A percentile compares a stretch with the other conserved stretches of the same genome.
Evolutionary conservation across 495 filamentous ascomycete species (phyloP).

Genomic region (Penicillium macrosclerotiorum): DNA sequence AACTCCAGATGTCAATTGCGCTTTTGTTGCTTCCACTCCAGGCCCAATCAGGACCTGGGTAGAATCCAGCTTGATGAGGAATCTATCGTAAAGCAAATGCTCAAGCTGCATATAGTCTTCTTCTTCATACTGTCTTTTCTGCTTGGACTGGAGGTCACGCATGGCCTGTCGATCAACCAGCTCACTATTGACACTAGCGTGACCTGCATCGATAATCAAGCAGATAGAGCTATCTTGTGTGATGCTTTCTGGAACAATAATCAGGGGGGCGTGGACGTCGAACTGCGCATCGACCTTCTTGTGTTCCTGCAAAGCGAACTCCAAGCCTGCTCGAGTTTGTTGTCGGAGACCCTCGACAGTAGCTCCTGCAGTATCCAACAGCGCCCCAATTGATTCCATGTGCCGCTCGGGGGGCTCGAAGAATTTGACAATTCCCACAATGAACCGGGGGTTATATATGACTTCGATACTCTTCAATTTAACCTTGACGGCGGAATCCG

Average conservation of each 20-base stretch:
- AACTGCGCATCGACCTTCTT: constrained; percentile 96
- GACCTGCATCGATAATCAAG: constrained; percentile 92
- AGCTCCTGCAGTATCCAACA: constrained; percentile 91
- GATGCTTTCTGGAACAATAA: constrained; percentile 93
- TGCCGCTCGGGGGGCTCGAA: constrained; percentile 94
- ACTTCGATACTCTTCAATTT: constrained; percentile 95
- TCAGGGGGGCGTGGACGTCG: constrained; percentile 91
- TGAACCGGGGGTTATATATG: constrained; percentile 90
- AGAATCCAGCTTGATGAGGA: constrained; percentile 83
- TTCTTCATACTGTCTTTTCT: constrained; percentile 81
- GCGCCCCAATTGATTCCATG: constrained; percentile 94
- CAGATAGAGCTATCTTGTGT: constrained; percentile 76
- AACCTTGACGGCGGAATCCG: constrained; percentile 83
- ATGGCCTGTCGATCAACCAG: constrained; percentile 87
- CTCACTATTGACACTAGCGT: constrained; percentile 89
- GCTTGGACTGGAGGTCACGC: constrained; percentile 84
- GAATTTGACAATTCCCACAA: constrained; percentile 86
- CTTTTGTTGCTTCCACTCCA: constrained; percentile 84
- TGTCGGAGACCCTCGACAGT: constrained; percentile 92
- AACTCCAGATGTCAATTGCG: constrained; percentile 71
- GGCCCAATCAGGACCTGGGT: constrained; percentile 95
- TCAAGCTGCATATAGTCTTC: constrained; percentile 85
- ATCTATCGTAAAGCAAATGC: constrained; percentile 93
- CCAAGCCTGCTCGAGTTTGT: constrained; percentile 91
- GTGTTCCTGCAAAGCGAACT: constrained; percentile 95